phyloP scores from a whole-genome alignment of 2,329 filamentous ascomycete species.

The Fusarium tricinctum region DNA sequence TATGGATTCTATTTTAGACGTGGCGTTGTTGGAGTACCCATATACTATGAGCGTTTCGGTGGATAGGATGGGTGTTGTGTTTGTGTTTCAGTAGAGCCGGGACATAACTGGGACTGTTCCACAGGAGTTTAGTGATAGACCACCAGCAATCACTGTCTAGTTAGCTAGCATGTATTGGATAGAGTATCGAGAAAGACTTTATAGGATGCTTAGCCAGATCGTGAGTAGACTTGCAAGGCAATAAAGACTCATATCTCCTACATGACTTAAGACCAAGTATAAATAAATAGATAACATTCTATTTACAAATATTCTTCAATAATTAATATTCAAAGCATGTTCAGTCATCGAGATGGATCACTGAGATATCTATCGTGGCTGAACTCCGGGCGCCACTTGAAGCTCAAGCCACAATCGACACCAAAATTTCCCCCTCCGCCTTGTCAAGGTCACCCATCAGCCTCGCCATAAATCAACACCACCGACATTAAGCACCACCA shows the following conservation, averaged over 20 bases:
- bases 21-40: constrained; percentile 88
- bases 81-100: constrained; percentile 75
- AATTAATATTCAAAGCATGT: neutral
- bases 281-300: neutral
- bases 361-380: constrained; percentile 23
- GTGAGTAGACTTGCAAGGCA: neutral
- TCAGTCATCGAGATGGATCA: neutral
- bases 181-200: constrained; percentile 13
- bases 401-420: constrained; percentile 38
- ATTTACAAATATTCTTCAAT: neutral
- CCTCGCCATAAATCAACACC: constrained; percentile 47
- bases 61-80: constrained; percentile 89
- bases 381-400: constrained; percentile 23
- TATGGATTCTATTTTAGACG: constrained; percentile 87
- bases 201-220: neutral
- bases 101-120: constrained; percentile 9
- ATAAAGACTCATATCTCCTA: neutral
- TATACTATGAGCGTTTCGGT: constrained; percentile 94
- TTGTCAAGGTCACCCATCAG: constrained; percentile 49
- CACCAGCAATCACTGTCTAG: constrained; percentile 33
- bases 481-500: constrained; percentile 15
- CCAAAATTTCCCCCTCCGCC: constrained; percentile 54
- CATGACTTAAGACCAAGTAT: neutral
- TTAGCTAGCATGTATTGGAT: constrained; percentile 14
- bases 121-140: constrained; percentile 15